These are phyloP conservation scores for Sphenostylis stenocarpa DNA, from an alignment of 306 rosid genomes.

Conservation along the genomic window DNA sequence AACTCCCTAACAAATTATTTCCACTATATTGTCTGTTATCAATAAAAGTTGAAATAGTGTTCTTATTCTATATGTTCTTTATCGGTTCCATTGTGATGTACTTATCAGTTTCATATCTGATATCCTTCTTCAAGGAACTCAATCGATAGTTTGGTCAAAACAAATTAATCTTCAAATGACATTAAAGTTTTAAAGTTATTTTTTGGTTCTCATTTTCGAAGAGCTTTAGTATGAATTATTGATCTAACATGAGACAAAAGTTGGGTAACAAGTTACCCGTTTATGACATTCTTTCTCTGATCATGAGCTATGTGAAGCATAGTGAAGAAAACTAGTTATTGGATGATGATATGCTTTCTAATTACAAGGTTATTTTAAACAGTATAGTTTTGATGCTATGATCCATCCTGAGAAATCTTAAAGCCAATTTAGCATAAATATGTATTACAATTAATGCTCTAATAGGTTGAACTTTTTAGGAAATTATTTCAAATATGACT, in stretches of 20 bases:
- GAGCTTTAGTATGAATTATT: neutral
- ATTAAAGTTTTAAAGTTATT: neutral
- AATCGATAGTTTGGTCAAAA: neutral
- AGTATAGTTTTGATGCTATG: neutral
- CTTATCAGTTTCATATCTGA: neutral
- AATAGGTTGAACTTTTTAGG: neutral
- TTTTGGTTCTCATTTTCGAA: neutral
- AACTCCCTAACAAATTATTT: too few species aligned
- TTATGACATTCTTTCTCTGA: neutral
- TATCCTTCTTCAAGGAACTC: neutral
- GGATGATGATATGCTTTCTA: neutral
- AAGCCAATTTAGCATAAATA: too few species aligned
- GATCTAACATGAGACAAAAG: neutral
- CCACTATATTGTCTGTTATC: too few species aligned
- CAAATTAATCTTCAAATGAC: neutral
- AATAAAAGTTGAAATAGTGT: too few species aligned
- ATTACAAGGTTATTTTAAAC: neutral
- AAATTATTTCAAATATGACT: neutral
- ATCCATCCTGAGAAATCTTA: neutral
- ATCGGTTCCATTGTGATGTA: neutral
- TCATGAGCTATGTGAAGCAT: neutral
- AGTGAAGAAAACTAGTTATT: neutral
- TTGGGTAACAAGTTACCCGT: neutral
- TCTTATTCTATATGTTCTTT: neutral
- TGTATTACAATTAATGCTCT: neutral